Base-by-base conservation (phyloP, 2,329 filamentous ascomycete genomes). In the Teratosphaeria gauchensis region DNA sequence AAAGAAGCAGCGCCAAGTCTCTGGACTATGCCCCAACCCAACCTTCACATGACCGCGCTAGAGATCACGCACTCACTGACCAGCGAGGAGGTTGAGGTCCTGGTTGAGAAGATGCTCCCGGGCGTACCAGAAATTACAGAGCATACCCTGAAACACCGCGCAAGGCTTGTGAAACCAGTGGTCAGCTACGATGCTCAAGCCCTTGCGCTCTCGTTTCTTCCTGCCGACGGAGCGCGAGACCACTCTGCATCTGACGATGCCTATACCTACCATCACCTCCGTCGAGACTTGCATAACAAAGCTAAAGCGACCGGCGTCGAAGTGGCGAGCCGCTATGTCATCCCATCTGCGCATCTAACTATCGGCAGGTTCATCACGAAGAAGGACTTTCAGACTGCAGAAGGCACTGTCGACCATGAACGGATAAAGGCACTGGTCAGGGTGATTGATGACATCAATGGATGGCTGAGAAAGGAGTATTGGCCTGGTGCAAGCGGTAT, bases 181-280 rank as follows among this genome's bases (percentile, higher is more conserved):
- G 72, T 97, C 53, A 90, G 89, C 28, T 95, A 88, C 69, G 92
- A 97, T 71, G 82, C 89, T 1, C 86, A 90, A 4, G 92, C 91
- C 16, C 79, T 96, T 58, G 92, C 92, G 0, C 75, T 97, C 35
- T 94, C 89, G 30, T 96, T 95, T 73, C 76, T 96, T 1, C 92
- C 92, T 0, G 90, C 89, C 0, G 81, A 84, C 3, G 85, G 62
- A 28, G 61, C 64, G 3, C 58, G 62, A 19, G 38, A 48, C 21
- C 19, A 76, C 16, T 74, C 65, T 1, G 53, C 57, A 0, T 68
- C 79, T 46, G 80, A 83, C 19, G 88, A 94, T 64, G 68, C 65
- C 1, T 96, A 90, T 74, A 92, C 88, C 0, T 96, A 96, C 72
- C 92, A 96, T 70, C 92, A 97, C 72, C 82, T 97, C 8, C 85